Evolutionary conservation across 441 rosid genomes (phyloP).

Genomic region (Viola pubescens): DNA sequence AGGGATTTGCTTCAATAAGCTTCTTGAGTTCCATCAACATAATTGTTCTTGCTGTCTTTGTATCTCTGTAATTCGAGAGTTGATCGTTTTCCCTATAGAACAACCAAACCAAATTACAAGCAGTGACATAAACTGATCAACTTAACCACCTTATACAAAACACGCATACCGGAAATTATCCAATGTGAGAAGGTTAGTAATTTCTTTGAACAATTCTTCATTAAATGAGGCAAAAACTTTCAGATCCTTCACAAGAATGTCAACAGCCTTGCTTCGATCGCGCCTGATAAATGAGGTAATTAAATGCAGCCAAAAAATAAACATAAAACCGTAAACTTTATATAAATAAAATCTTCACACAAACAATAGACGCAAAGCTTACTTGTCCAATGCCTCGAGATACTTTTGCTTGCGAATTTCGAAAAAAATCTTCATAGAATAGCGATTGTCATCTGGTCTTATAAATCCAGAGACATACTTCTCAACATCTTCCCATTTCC

Average conservation of each 20-base stretch:
- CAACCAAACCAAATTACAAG: not conserved
- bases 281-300: constrained; percentile 25
- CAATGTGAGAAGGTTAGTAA: constrained; percentile 41
- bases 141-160: not conserved
- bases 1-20: constrained; percentile 52
- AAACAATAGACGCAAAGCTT: not conserved
- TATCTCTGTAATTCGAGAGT: constrained; percentile 38
- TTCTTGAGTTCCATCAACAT: constrained; percentile 45
- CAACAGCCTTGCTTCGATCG: constrained; percentile 39
- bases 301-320: constrained; percentile 8
- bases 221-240: constrained; percentile 41
- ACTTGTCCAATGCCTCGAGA: constrained; percentile 51
- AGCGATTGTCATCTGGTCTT: constrained; percentile 38
- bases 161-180: constrained; percentile 41
- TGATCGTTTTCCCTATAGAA: constrained; percentile 44
- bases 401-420: constrained; percentile 56
- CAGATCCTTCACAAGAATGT: constrained; percentile 43
- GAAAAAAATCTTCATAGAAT: constrained; percentile 46
- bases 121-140: not conserved
- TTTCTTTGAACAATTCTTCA: constrained; percentile 47
- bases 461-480: constrained; percentile 46
- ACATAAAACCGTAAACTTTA: not conserved
- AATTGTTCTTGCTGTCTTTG: constrained; percentile 37
- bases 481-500: constrained; percentile 50
- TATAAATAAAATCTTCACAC: not conserved